Evolutionary conservation across 805 yeast genomes (phyloP), one percentile per base, ranked within the genome.

Genomic region (Maudiozyma saulgeensis): DNA sequence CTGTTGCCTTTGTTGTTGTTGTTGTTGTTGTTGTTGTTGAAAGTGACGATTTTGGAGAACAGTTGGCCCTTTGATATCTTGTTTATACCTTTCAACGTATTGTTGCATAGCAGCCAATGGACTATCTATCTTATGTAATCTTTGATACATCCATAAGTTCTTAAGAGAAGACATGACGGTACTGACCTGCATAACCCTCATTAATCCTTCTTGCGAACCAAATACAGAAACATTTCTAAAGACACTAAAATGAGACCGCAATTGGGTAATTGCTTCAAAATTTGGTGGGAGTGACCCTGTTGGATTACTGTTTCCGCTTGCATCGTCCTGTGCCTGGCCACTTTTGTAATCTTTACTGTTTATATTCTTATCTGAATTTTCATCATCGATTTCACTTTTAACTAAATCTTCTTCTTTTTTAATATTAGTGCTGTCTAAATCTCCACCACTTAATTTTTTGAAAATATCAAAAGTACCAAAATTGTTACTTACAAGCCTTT

Each of bases 141-240:
- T 68, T 9, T 85, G 75, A 55, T 73, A 79, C 11, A 73, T 69
- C 80, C 86, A 80, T 50, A 88, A 67, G 12, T 85, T 81, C 50
- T 78, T 75, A 54, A 87, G 72, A 51, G 81, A 79, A 0, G 89
- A 74, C 87, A 88, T 84, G 6, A 84, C 82, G 62, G 86, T 93
- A 43, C 89, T 76, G 3, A 86, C 79, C 64, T 87, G 91, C 70
- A 87, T 67, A 21, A 82, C 73, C 51, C 91, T 70, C 80, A 86
- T 76, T 8, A 85, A 81, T 39, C 75, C 74, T 45, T 77, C 81
- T 47, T 80, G 80, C 7, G 85, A 64, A 0, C 95, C 95, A 53
- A 77, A 77, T 48, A 75, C 75, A 6, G 81, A 70, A 49, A 81
- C 67, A 39, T 69, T 68, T 44, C 72, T 69, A 53, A 72, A 73